Percentiles rank a stretch among this genome's conserved stretches.
Conservation (phyloP, 305 asterid genomes). For the Nicotiana rustica region DNA sequence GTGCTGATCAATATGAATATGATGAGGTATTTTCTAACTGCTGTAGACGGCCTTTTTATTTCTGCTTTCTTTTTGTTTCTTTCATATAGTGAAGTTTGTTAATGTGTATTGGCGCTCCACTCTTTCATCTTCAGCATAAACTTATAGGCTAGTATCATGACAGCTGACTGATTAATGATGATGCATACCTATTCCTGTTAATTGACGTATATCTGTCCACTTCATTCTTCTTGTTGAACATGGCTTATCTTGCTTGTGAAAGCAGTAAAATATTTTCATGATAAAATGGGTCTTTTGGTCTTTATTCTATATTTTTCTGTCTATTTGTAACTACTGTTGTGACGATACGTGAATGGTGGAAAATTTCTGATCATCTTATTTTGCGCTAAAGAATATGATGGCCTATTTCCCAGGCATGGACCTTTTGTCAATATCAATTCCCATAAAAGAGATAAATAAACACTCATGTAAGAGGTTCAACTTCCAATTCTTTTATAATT, state of each 20-base stretch:
- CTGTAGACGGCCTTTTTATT: not conserved
- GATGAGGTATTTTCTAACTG: slow-evolving; percentile 69
- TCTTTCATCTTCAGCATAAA: not conserved
- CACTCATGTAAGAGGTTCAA: not conserved
- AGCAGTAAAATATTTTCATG: not conserved
- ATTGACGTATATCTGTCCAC: slow-evolving; percentile 3
- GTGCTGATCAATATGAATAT: slow-evolving; percentile 62
- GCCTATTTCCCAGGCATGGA: slow-evolving; percentile 19
- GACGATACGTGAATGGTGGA: slow-evolving; percentile 1
- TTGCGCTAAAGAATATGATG: slow-evolving; percentile 10
- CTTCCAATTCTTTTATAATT: slow-evolving; percentile 16
- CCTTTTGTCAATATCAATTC: not conserved
- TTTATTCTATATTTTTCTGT: not conserved
- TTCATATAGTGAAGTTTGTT: slow-evolving; percentile 13
- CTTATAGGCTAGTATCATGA: slow-evolving; percentile 6
- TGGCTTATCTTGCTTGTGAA: slow-evolving; percentile 20
- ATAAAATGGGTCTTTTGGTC: not conserved
- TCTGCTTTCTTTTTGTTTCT: slow-evolving; percentile 16
- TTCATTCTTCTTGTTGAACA: not conserved
- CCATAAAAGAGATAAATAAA: not conserved
- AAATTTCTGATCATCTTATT: not conserved
- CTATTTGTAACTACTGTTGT: slow-evolving; percentile 4
- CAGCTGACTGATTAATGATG: not conserved
- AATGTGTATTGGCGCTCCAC: not conserved
- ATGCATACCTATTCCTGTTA: not conserved